A percentile compares a stretch with the other conserved stretches of the same genome.
Evolutionary conservation across 345 rosid genomes (phyloP).

Genomic region (Schrenkiella parvula): DNA sequence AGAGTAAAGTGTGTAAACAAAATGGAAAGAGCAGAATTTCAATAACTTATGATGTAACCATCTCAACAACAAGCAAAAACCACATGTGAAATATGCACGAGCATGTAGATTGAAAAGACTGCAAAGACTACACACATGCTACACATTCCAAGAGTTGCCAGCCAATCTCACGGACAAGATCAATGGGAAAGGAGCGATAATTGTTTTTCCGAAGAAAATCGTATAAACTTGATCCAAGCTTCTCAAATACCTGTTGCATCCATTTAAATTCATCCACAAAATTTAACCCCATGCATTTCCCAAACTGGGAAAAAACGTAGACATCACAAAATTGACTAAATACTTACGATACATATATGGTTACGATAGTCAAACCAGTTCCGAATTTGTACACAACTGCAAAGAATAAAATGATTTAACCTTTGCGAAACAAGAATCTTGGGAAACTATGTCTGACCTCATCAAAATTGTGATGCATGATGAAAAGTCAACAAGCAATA

Average conservation of each 20-base stretch:
- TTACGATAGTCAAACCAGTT: constrained; percentile 99
- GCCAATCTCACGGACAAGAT: constrained; percentile 97
- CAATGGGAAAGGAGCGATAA: constrained; percentile 97
- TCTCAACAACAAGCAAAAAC: constrained; percentile 20
- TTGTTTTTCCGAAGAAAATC: constrained; percentile 98
- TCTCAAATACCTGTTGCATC: constrained; percentile 95
- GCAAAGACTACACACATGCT: constrained; percentile 97
- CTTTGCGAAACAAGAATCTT: constrained; percentile 25
- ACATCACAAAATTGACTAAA: constrained; percentile 46
- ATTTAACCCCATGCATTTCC: constrained; percentile 59
- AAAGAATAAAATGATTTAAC: constrained; percentile 88
- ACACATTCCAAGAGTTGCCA: constrained; percentile 98
- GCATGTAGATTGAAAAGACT: constrained; percentile 34
- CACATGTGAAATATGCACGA: constrained; percentile 19
- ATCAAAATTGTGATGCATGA: constrained; percentile 16
- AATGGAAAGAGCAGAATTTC: not conserved
- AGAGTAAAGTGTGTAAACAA: not conserved
- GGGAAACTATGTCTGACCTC: constrained; percentile 7
- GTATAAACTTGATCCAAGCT: constrained; percentile 99
- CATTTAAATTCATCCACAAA: constrained; percentile 75
- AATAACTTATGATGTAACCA: not conserved
- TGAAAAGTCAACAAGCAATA: not conserved
- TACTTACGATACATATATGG: constrained; percentile 99
- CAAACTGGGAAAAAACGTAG: constrained; percentile 61
- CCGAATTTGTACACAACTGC: constrained; percentile 99